Percentiles rank a stretch among this genome's conserved stretches.
These are phyloP conservation scores for Ascoidea rubescens DNA, from an alignment of 805 yeast genomes.

Conservation along the genomic window DNA sequence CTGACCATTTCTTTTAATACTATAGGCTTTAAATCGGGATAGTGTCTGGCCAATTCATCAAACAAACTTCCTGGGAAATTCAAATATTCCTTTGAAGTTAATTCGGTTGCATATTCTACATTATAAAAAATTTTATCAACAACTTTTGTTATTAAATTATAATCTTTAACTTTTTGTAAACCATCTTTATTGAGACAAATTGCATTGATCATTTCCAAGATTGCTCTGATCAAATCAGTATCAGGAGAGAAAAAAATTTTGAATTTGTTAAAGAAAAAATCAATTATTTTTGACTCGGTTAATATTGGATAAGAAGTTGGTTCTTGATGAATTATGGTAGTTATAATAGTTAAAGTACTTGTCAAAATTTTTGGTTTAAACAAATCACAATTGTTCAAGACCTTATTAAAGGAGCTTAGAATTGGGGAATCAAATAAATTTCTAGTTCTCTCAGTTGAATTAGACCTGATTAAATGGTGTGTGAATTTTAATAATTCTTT, in stretches of 20 bases:
- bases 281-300: conserved; percentile 64
- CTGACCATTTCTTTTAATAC: conserved; percentile 34
- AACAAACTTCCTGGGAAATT: conserved; percentile 49
- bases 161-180: conserved; percentile 33
- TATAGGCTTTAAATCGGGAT: conserved; percentile 52
- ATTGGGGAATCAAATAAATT: conserved; percentile 77
- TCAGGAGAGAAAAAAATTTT: conserved; percentile 41
- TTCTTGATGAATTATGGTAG: conserved; percentile 71
- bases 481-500: conserved; percentile 50
- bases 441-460: conserved; percentile 73
- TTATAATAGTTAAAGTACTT: conserved; percentile 46
- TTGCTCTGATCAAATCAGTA: conserved; percentile 39
- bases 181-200: conserved; percentile 70
- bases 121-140: conserved; percentile 35
- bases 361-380: conserved; percentile 61
- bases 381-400: conserved; percentile 37
- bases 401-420: conserved; percentile 42
- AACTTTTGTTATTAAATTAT: conserved; percentile 25
- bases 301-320: conserved; percentile 79
- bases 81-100: conserved; percentile 39
- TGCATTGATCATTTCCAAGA: conserved; percentile 74
- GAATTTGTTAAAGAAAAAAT: conserved; percentile 46
- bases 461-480: conserved; percentile 48
- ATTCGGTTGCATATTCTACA: conserved; percentile 34
- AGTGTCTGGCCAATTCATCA: conserved; percentile 76